A percentile compares a stretch with the other conserved stretches of the same genome.
These are phyloP conservation scores for Phialophora chinensis DNA, from an alignment of 2,329 filamentous ascomycete species.

Conservation along the genomic window DNA sequence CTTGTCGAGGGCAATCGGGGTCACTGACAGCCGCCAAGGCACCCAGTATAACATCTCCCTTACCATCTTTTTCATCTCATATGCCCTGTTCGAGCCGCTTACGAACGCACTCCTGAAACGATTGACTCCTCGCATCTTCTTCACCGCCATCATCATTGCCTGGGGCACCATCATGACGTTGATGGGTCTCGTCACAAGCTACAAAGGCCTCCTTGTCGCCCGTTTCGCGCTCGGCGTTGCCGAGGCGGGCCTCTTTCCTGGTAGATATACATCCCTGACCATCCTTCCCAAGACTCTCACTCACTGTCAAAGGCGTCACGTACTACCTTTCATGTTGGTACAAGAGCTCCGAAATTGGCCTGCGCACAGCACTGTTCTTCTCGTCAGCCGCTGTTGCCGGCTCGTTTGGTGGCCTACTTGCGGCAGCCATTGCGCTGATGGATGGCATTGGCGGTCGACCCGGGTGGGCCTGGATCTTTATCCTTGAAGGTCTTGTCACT, in stretches of 20 bases:
- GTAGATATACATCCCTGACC: slow-evolving; percentile 32
- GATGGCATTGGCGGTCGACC: slow-evolving; percentile 45
- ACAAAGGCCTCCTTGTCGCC: slow-evolving; percentile 52
- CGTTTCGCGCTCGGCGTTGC: slow-evolving; percentile 58
- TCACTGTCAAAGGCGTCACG: slow-evolving; percentile 11
- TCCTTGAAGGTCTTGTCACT: slow-evolving; percentile 52
- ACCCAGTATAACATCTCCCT: slow-evolving; percentile 54
- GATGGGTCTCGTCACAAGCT: slow-evolving; percentile 44
- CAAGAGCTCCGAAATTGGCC: slow-evolving; percentile 61
- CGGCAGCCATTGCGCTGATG: slow-evolving; percentile 58
- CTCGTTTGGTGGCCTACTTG: slow-evolving; percentile 62
- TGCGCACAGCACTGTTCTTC: slow-evolving; percentile 63
- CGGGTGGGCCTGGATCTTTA: slow-evolving; percentile 58
- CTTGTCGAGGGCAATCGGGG: too few species aligned
- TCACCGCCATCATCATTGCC: slow-evolving; percentile 75
- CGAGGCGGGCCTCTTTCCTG: slow-evolving; percentile 59
- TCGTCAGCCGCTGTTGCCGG: slow-evolving; percentile 62
- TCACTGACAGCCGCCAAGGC: too few species aligned
- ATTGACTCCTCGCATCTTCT: slow-evolving; percentile 76
- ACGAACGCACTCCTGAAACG: slow-evolving; percentile 82
- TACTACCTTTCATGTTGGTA: slow-evolving; percentile 62
- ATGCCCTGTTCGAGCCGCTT: slow-evolving; percentile 74
- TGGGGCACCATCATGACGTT: slow-evolving; percentile 53
- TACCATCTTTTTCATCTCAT: slow-evolving; percentile 75
- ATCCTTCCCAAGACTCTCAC: too few species aligned